Base-by-base conservation (phyloP, 305 asterid genomes). In the Fraxinus angustifolia region DNA sequence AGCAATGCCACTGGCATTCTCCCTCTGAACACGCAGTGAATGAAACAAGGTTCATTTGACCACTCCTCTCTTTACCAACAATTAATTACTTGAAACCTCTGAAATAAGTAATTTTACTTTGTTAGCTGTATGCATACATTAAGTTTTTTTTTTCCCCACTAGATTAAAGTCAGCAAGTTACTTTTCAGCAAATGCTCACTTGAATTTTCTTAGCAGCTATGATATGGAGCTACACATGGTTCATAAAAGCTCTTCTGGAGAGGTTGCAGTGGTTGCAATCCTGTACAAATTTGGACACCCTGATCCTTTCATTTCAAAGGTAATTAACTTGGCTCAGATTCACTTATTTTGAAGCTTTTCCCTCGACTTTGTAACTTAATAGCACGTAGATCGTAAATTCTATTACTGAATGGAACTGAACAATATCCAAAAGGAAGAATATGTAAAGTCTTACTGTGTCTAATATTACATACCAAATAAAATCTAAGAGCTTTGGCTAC, bases 1-100 rank as follows among this genome's bases (percentile, higher is more conserved):
- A 2, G 3, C 97, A 92, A 78, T 86, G 89, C 6, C 96, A 94
- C 45, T 94, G 98, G 97, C 97, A 94, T 79, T 62, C 91, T 75
- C 98, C 98, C 75, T 86, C 96, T n/a, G 98, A 94, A 82, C 97
- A 93, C 87, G 86, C 91, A 1, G 5, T 92, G 3, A 23, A 84
- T 36, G 93, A 91, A 56, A 67, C 16, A 80, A 84, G 88, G 98
- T 93, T 28, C 8, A 35, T 62, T n/a, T 19, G 23, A 5, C 1
- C 8, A 17, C 38, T 26, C 42, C 30, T 79, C 30, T 17, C 48
- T 35, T 34, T 28, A 23, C 21, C 23, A 8, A 26, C 76, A 23
- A 7, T 28, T 35, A 6, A 38, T 79, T 35, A 23, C 26, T 17
- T 19, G 3, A 10, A 73, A 11, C 4, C 76, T 72, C 21, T 50